A percentile compares a stretch with the other conserved stretches of the same genome.
Conservation (phyloP, 495 filamentous ascomycete genomes). For the Pseudotulostoma volvatum region DNA sequence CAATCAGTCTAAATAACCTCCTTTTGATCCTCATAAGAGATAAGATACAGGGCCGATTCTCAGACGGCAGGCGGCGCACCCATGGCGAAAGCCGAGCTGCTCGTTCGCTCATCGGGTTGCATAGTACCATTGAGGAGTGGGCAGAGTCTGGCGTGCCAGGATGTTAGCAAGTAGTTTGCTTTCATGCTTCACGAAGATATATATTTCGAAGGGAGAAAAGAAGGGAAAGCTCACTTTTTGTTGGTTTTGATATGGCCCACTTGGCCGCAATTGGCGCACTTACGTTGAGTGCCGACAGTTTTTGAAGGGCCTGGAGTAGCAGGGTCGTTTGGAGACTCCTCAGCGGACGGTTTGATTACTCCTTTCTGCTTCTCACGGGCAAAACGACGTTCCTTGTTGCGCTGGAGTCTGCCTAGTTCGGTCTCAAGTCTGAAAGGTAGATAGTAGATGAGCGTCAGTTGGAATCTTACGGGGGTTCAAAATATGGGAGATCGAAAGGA, state of each 20-base stretch:
- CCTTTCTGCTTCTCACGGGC: constrained; percentile 84
- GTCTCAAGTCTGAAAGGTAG: constrained; percentile 39
- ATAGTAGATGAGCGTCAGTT: too few species aligned
- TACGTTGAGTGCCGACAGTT: constrained; percentile 56
- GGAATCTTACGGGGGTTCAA: too few species aligned
- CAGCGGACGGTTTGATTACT: constrained; percentile 22
- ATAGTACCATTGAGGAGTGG: constrained; percentile 78
- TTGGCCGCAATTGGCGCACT: constrained; percentile 92
- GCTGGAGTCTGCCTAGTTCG: constrained; percentile 66
- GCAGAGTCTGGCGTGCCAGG: constrained; percentile 45
- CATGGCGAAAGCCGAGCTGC: constrained; percentile 37
- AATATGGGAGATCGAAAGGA: too few species aligned
- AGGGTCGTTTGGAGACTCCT: constrained; percentile 26
- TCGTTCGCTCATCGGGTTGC: constrained; percentile 48
- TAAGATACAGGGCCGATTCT: too few species aligned
- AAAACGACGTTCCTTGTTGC: constrained; percentile 80
- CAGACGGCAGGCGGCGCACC: constrained; percentile 28
- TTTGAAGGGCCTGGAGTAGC: constrained; percentile 30
- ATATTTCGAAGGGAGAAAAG: constrained; percentile 3
- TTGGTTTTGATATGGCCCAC: constrained; percentile 99
- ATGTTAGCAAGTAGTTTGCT: constrained; percentile 3
- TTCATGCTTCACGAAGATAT: constrained; percentile 10
- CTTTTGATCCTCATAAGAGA: too few species aligned
- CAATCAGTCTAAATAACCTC: too few species aligned
- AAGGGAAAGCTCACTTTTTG: constrained; percentile 53